Evolutionary conservation across 257 asterid genomes (phyloP).

Genomic region (Gynochthodes officinalis): DNA sequence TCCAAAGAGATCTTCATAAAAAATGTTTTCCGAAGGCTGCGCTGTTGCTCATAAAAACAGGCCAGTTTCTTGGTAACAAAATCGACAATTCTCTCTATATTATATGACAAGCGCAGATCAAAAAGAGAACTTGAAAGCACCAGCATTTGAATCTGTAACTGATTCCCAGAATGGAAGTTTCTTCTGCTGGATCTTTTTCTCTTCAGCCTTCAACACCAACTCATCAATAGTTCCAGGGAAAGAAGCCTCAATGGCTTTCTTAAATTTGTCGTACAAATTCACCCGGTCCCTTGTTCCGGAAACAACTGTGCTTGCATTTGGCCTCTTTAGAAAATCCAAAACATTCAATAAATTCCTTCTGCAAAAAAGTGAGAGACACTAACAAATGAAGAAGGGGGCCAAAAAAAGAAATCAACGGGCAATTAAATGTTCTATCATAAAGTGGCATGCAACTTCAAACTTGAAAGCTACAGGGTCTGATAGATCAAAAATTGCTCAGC

Average conservation of each 20-base stretch:
- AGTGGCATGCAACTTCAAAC: not conserved
- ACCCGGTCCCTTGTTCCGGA: slow-evolving; percentile 91
- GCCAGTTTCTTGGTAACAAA: not conserved
- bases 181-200: slow-evolving; percentile 48
- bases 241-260: slow-evolving; percentile 56
- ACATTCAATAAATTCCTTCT: slow-evolving; percentile 89
- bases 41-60: not conserved
- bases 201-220: slow-evolving; percentile 50
- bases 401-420: not conserved
- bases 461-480: not conserved
- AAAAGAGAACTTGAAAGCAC: slow-evolving; percentile 85
- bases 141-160: slow-evolving; percentile 70
- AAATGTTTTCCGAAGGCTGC: not conserved
- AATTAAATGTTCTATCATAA: not conserved
- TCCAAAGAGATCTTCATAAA: not conserved
- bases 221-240: slow-evolving; percentile 72
- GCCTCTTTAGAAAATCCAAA: slow-evolving; percentile 76
- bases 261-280: slow-evolving; percentile 67
- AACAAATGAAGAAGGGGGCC: not conserved
- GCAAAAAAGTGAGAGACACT: slow-evolving; percentile 21
- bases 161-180: slow-evolving; percentile 88
- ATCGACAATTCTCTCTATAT: too few relatives aligned
- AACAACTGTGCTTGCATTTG: slow-evolving; percentile 82
- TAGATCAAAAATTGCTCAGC: not conserved
- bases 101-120: not conserved